Base-by-base conservation (phyloP, 176 grass and related monocot genomes). In the Oryza longistaminata region DNA sequence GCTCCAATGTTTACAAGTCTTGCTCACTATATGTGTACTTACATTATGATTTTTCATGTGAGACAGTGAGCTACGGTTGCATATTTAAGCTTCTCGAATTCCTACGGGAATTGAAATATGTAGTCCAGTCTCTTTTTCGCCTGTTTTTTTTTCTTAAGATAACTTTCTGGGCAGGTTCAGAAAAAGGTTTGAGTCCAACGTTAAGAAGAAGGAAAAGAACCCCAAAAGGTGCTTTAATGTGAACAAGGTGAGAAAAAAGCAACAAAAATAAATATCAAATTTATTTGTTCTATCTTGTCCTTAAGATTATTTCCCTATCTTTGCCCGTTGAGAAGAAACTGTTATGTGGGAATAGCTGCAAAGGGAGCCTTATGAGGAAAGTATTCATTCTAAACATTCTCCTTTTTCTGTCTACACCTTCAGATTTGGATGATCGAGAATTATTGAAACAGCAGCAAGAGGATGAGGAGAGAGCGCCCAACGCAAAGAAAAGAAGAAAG, bases 351-450 rank as follows among this genome's bases (percentile, higher is more conserved):
- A 16, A 25, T 37, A 43, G 5, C 9, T 40, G 60, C 66, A 0
- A 65, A 75, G 22, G 21, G 26, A 82, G 4, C 42, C 42, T 43
- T 10, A 53, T 53, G 50, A 19, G 16, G 50, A n/a, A 7, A 43
- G 42, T 43, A 43, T 43, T 43, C n/a, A n/a, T 2, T 43, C 42
- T 64, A 39, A 76, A 83, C 42, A 65, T 73, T 44, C 46, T 17
- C 1, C 12, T n/a, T 40, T 46, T 10, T 76, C 52, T 44, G 0
- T n/a, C 52, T 25, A 85, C 26, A n/a, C 58, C 7, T 81, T 79
- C 70, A 98, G 96, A 98, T 86, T 96, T 98, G 66, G 93, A 98
- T 52, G 96, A 98, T n/a, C n/a, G 77, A 95, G 96, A 74, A 98
- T n/a, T 98, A 90, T 75, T 90, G 68, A 98, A 98, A 89, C 96